These are phyloP conservation scores for Coemansia sp. DNA, from an alignment of 192 early-diverging fungal species.

Conservation along the genomic window DNA sequence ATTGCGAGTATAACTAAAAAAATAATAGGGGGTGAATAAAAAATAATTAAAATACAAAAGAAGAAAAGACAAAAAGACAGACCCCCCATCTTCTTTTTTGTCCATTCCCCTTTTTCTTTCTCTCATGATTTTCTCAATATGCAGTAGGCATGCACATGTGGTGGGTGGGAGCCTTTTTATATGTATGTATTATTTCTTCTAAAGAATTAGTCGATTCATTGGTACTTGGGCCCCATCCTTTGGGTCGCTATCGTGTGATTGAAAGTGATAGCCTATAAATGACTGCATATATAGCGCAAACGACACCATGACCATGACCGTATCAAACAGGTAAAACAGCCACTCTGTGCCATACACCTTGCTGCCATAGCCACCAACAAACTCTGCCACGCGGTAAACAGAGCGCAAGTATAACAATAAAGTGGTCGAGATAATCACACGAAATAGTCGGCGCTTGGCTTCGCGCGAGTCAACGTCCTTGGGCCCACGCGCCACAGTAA, in stretches of 20 bases:
- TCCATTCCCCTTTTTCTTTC: not conserved
- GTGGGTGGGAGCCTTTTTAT: not conserved
- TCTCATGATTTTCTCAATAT: no score
- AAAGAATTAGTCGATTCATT: not conserved
- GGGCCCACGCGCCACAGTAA: conserved; percentile 5
- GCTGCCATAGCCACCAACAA: conserved; percentile 16
- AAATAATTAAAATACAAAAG: not conserved
- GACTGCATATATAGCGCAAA: conserved; percentile 33
- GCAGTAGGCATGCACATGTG: no score
- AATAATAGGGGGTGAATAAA: not conserved
- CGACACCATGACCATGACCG: conserved; percentile 20
- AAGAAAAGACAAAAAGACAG: not conserved
- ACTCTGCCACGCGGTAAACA: conserved; percentile 30
- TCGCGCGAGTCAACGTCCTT: not conserved
- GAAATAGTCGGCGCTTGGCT: conserved; percentile 16
- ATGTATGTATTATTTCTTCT: not conserved
- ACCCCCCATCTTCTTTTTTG: not conserved
- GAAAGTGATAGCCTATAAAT: conserved; percentile 33
- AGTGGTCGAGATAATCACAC: conserved; percentile 25
- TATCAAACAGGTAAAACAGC: conserved; percentile 35
- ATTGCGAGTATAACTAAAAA: not conserved
- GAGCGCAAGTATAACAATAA: conserved; percentile 22
- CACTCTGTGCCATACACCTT: conserved; percentile 29
- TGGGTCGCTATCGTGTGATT: not conserved
- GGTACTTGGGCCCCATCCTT: not conserved